Evolutionary conservation across 1,139 yeast species (phyloP).

Genomic region (Arxiozyma telluris): DNA sequence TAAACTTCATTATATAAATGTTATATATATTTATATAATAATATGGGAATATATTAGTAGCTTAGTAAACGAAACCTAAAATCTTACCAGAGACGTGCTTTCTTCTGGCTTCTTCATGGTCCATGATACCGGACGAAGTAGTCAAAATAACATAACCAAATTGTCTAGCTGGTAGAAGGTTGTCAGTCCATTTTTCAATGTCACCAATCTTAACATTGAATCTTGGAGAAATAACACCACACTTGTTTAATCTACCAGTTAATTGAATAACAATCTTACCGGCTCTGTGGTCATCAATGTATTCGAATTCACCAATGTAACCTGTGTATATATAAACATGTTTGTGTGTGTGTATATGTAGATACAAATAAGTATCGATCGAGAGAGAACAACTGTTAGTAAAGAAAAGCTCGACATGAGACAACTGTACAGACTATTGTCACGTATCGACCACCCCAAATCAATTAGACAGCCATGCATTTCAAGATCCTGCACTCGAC

Average conservation of each 20-base stretch:
- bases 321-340: conserved; percentile 35
- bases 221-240: conserved; percentile 98
- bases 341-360: too few species aligned
- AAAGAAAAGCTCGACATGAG: background rate
- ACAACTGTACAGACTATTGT: background rate
- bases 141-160: conserved; percentile 95
- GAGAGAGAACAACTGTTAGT: background rate
- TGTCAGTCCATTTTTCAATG: conserved; percentile 96
- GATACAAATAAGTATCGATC: too few species aligned
- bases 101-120: conserved; percentile 99
- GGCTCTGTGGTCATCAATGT: conserved; percentile 98
- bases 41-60: background rate
- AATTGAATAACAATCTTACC: conserved; percentile 95
- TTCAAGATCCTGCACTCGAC: background rate
- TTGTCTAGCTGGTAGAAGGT: conserved; percentile 97
- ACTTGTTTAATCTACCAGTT: conserved; percentile 96
- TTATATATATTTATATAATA: background rate
- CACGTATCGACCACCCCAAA: background rate
- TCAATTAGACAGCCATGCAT: too few species aligned
- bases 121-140: conserved; percentile 99
- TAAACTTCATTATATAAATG: too few species aligned
- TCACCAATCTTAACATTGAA: conserved; percentile 90
- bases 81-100: conserved; percentile 98
- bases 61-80: conserved; percentile 87
- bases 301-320: conserved; percentile 98